phyloP scores from a whole-genome alignment of 495 filamentous ascomycete species.

The Annulohypoxylon maeteangense region DNA sequence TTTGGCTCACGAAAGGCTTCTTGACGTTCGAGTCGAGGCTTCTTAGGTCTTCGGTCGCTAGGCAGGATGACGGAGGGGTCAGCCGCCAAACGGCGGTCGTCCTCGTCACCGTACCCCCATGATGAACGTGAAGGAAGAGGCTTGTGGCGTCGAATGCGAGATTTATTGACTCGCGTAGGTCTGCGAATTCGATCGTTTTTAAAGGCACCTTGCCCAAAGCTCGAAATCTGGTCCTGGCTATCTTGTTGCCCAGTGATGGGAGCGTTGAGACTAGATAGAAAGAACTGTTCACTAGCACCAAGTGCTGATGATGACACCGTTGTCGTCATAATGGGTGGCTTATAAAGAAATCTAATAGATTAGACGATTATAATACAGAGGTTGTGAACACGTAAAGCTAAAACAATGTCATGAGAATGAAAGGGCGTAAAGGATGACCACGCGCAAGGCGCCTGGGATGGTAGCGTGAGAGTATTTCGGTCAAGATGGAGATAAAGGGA shows the following conservation, averaged over 20 bases:
- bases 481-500: conserved; percentile 20
- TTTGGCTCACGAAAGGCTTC: conserved; percentile 54
- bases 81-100: conserved; percentile 45
- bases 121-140: background rate
- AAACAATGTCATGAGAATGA: conserved; percentile 18
- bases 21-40: conserved; percentile 54
- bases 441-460: conserved; percentile 24
- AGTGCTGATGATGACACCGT: background rate
- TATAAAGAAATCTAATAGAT: conserved; percentile 3
- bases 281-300: background rate
- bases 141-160: conserved; percentile 11
- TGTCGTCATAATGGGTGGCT: conserved; percentile 11
- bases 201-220: background rate
- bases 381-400: conserved; percentile 28
- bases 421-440: conserved; percentile 34
- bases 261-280: background rate
- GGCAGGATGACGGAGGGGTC: conserved; percentile 44
- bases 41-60: conserved; percentile 41
- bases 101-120: conserved; percentile 41
- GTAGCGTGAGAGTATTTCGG: conserved; percentile 25
- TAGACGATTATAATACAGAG: background rate
- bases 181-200: conserved; percentile 2
- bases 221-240: background rate
- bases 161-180: conserved; percentile 9
- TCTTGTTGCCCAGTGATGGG: background rate